Evolutionary conservation across 345 rosid species (phyloP).

Genomic region (Sisymbrium irio): DNA sequence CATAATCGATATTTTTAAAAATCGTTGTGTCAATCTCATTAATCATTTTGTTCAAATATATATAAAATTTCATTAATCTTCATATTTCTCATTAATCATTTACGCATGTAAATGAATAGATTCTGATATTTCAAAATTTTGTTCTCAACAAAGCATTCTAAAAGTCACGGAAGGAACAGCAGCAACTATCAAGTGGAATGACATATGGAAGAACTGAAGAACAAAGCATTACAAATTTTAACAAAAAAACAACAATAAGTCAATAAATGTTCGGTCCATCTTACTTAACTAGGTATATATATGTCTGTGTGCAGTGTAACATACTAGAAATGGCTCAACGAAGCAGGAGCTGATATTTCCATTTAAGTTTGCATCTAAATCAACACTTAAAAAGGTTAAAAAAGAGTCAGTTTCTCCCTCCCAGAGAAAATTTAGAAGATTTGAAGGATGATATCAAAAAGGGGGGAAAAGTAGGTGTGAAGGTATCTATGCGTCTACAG

Average conservation of each 20-base stretch:
- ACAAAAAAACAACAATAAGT: not conserved
- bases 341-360: conserved; percentile 7
- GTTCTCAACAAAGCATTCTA: not conserved
- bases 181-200: not conserved
- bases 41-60: not conserved
- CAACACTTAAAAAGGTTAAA: conserved; percentile 3
- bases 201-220: not conserved
- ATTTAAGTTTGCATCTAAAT: conserved; percentile 21
- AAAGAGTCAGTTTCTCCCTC: not conserved
- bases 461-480: not conserved
- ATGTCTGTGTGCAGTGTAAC: not conserved
- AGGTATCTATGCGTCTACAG: not conserved
- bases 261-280: not conserved
- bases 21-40: not conserved
- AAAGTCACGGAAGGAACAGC: too few species aligned
- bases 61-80: not conserved
- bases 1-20: not conserved
- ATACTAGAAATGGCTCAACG: conserved; percentile 29
- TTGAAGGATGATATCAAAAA: not conserved
- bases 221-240: not conserved
- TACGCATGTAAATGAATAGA: not conserved
- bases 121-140: not conserved
- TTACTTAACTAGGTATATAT: not conserved
- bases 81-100: not conserved
- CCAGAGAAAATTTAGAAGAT: not conserved